Percentiles rank a stretch among this genome's conserved stretches.
These are phyloP conservation scores for Tubosaeta brunneosetosa DNA, from an alignment of 768 basidiomycete species.

Conservation along the genomic window DNA sequence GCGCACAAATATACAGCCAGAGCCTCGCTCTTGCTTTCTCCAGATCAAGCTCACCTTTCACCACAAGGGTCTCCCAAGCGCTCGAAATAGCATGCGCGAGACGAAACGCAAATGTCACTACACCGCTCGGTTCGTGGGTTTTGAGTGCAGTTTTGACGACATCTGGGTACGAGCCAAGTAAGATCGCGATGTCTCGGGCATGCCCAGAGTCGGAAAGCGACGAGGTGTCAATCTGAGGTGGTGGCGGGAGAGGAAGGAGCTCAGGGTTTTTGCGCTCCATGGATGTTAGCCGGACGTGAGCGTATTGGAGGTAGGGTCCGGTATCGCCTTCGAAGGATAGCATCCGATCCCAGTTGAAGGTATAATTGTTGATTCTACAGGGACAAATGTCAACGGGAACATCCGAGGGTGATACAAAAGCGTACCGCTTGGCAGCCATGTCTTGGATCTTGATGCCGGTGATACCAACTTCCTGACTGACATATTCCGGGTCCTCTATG, in stretches of 20 bases:
- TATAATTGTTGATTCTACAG: slow-evolving; percentile 88
- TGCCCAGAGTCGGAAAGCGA: slow-evolving; percentile 65
- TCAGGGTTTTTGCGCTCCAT: slow-evolving; percentile 90
- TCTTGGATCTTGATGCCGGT: slow-evolving; percentile 98
- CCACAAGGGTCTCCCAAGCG: slow-evolving; percentile 88
- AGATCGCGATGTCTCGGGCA: slow-evolving; percentile 78
- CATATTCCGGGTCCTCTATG: slow-evolving; percentile 80
- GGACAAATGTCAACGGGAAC: background rate
- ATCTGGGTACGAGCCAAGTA: slow-evolving; percentile 89
- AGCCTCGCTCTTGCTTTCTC: slow-evolving; percentile 79
- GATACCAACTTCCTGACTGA: slow-evolving; percentile 82
- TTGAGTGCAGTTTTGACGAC: slow-evolving; percentile 82
- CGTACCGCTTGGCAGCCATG: slow-evolving; percentile 88
- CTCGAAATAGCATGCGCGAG: slow-evolving; percentile 84
- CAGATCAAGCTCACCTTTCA: slow-evolving; percentile 73
- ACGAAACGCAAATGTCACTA: slow-evolving; percentile 87
- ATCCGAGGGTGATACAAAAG: background rate
- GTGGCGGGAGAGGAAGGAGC: slow-evolving; percentile 69
- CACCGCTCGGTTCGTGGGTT: slow-evolving; percentile 82
- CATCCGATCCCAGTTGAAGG: slow-evolving; percentile 93
- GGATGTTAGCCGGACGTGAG: slow-evolving; percentile 88
- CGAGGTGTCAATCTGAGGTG: slow-evolving; percentile 60
- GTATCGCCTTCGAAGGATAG: slow-evolving; percentile 95
- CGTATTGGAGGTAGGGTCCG: slow-evolving; percentile 94
- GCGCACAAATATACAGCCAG: slow-evolving; percentile 84